Evolutionary conservation across 495 filamentous ascomycete species (phyloP).

Genomic region (Aspergillus diversus): DNA sequence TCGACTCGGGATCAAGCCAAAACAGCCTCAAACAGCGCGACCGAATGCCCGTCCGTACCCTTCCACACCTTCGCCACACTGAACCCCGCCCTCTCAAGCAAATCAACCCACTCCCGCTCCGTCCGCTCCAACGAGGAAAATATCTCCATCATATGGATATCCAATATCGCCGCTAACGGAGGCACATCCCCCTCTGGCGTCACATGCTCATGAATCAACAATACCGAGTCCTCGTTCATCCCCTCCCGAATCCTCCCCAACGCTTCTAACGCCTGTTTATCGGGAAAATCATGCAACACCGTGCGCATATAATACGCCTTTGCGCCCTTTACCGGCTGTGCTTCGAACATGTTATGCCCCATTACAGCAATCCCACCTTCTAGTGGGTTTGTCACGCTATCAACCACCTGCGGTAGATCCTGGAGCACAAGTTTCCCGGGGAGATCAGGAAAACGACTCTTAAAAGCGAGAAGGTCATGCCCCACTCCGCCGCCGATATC

Average conservation of each 20-base stretch:
- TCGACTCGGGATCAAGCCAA: not conserved
- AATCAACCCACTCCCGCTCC: conserved; percentile 22
- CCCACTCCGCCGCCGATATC: conserved; percentile 57
- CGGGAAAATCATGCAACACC: conserved; percentile 53
- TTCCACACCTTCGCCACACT: conserved; percentile 53
- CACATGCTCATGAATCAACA: conserved; percentile 52
- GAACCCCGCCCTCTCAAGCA: conserved; percentile 55
- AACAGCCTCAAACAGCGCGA: conserved; percentile 8
- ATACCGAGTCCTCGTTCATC: conserved; percentile 44
- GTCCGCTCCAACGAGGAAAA: conserved; percentile 36
- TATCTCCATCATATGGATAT: conserved; percentile 45
- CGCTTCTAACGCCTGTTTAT: conserved; percentile 40
- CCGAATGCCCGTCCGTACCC: not conserved
- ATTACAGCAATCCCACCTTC: conserved; percentile 31
- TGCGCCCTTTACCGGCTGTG: conserved; percentile 47
- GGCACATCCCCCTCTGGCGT: conserved; percentile 40
- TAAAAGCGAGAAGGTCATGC: conserved; percentile 48
- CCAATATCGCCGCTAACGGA: conserved; percentile 38
- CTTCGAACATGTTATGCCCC: conserved; percentile 49
- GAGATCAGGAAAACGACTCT: conserved; percentile 32
- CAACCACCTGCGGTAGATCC: conserved; percentile 49
- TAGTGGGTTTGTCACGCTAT: conserved; percentile 34
- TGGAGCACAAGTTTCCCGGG: conserved; percentile 51
- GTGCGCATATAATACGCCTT: conserved; percentile 32
- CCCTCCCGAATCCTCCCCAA: conserved; percentile 42